Base-by-base conservation (phyloP, 768 basidiomycete genomes). In the Nidularia sp. region DNA sequence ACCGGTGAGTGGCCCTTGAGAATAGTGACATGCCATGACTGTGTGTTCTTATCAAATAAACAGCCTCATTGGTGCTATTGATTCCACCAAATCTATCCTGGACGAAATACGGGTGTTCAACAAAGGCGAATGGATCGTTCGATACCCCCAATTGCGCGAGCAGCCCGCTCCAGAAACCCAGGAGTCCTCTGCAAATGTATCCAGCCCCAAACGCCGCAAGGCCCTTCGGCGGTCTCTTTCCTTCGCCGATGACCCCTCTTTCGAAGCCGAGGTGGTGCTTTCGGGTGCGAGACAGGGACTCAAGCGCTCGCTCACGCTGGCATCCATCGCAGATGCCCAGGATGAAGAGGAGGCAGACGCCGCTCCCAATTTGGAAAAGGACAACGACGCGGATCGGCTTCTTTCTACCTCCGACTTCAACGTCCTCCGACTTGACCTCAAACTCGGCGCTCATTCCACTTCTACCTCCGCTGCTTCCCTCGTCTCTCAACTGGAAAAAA, bases 391-490 rank as follows among this genome's bases (percentile, higher is more conserved):
- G 45, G 67, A 67, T 48, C 68, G 67, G n/a, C 66, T 74, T 10
- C 63, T 77, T 42, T 72, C 77, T 18, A 65, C 71, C 1, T 74
- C 79, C 41, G 88, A 90, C 56, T 94, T 98, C 68, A 83, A 88
- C 55, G 86, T 98, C 49, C 84, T 98, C 55, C 88, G 90, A 9
- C 81, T 98, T 44, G 94, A 98, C 71, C 85, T 98, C 61, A 92
- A 92, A 64, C 85, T 98, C 45, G 94, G 94, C 18, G 76, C 86
- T 33, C 83, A 80, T 50, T 81, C 79, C 36, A 80, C 87, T 5
- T 79, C 82, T 34, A 76, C 81, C 31, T 77, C 86, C 12, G 79
- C 82, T 22, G 71, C 85, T 2, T 78, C 83, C 31, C 84, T 99
- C 36, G 93, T 98, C 55, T 84, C 90, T 3, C 91, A 94, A 55